phyloP scores from a whole-genome alignment of 306 rosid species.

The Vigna hirtella region DNA sequence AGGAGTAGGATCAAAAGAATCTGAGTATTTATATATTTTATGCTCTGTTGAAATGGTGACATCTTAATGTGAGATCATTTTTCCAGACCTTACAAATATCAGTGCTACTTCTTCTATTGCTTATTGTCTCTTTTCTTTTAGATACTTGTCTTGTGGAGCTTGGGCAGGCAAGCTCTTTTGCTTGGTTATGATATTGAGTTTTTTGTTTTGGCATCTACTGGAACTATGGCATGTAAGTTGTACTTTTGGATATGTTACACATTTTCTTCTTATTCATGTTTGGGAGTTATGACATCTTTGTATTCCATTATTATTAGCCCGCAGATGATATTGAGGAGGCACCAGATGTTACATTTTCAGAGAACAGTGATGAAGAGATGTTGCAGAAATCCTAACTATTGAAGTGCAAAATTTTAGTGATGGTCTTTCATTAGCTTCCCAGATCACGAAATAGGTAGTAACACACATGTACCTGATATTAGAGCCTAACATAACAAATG shows the following conservation, averaged over 20 bases:
- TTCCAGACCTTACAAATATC: slow-evolving; percentile 9
- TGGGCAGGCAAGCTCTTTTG: slow-evolving; percentile 89
- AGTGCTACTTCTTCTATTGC: slow-evolving; percentile 2
- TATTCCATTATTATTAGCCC: slow-evolving; percentile 54
- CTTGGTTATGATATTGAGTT: slow-evolving; percentile 78
- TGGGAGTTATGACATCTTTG: neutral
- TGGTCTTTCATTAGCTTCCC: neutral
- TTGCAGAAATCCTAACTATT: slow-evolving; percentile 21
- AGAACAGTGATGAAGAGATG: slow-evolving; percentile 46
- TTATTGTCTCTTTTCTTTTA: slow-evolving; percentile 45
- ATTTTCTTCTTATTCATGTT: slow-evolving; percentile 5
- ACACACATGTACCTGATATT: neutral
- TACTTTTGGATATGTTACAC: slow-evolving; percentile 16
- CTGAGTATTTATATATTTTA: neutral
- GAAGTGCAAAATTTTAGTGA: neutral
- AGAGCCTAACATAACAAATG: slow-evolving; percentile 12
- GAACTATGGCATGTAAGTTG: slow-evolving; percentile 72
- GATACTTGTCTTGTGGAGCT: slow-evolving; percentile 78
- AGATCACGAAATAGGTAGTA: neutral
- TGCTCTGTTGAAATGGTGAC: slow-evolving; percentile 1
- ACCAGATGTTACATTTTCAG: slow-evolving; percentile 58
- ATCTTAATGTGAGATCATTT: neutral
- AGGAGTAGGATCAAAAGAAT: too few relatives aligned
- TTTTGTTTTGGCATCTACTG: slow-evolving; percentile 73
- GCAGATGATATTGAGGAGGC: slow-evolving; percentile 71